These are phyloP conservation scores for Platanthera guangdongensis DNA, from an alignment of 106 monocot genomes.

Conservation along the genomic window DNA sequence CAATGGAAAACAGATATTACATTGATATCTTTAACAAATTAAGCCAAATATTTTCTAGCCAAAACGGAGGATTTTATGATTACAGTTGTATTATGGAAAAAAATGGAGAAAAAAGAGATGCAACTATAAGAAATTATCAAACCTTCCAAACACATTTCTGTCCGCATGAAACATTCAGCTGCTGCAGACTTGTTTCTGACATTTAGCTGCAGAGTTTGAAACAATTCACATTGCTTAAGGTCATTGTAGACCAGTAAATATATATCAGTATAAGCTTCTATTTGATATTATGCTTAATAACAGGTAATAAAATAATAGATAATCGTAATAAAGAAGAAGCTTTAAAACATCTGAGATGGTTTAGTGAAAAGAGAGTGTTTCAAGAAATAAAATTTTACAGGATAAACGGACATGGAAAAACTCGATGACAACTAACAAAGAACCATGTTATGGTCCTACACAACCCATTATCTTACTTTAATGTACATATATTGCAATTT, in stretches of 20 bases:
- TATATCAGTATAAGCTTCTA: neutral
- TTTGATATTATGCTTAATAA: neutral
- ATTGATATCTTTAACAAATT: neutral
- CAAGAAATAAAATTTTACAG: neutral
- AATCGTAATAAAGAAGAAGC: neutral
- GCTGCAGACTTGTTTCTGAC: conserved; percentile 93
- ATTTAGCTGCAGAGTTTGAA: conserved; percentile 59
- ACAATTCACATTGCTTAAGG: neutral
- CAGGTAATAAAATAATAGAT: neutral
- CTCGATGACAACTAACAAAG: neutral
- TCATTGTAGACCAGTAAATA: neutral
- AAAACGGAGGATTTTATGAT: neutral
- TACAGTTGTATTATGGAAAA: neutral
- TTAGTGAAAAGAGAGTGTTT: neutral
- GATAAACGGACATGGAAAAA: neutral
- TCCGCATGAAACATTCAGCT: conserved; percentile 79
- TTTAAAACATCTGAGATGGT: neutral
- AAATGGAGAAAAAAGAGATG: neutral
- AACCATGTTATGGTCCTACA: too few species aligned
- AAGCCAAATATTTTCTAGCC: neutral
- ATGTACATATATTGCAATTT: too few species aligned
- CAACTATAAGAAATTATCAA: conserved; percentile 5
- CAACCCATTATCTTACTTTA: too few species aligned
- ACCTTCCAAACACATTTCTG: conserved; percentile 95
- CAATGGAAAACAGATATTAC: neutral